A percentile compares a stretch with the other conserved stretches of the same genome.
phyloP scores from a whole-genome alignment of 768 basidiomycete species.

The Tulasnella sp. region DNA sequence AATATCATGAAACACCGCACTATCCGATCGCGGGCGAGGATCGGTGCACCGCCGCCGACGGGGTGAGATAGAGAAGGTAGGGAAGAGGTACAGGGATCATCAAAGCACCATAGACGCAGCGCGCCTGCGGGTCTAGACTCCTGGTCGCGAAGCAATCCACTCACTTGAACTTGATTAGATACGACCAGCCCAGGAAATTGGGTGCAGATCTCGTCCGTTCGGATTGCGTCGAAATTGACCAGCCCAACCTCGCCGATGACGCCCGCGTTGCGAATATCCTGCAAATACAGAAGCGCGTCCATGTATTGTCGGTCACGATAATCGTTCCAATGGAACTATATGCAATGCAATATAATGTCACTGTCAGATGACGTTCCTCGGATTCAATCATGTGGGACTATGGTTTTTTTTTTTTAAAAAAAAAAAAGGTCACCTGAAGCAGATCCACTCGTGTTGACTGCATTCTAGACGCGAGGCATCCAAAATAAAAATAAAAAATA shows the following conservation, averaged over 20 bases:
- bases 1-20: no score
- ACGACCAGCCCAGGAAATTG: slow-evolving; percentile 56
- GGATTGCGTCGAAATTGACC: slow-evolving; percentile 68
- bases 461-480: neutral
- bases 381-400: neutral
- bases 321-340: slow-evolving; percentile 74
- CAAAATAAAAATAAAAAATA: no score
- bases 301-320: slow-evolving; percentile 41
- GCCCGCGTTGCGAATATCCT: slow-evolving; percentile 45
- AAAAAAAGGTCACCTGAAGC: slow-evolving; percentile 45
- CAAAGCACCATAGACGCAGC: no score
- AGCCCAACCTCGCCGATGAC: slow-evolving; percentile 54
- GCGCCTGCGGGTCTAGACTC: no score
- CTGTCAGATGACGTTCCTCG: neutral
- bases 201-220: slow-evolving; percentile 71
- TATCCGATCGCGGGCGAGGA: no score
- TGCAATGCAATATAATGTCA: no score
- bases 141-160: no score
- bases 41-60: no score
- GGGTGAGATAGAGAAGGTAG: no score
- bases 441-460: slow-evolving; percentile 39
- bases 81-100: no score
- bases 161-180: slow-evolving; percentile 75
- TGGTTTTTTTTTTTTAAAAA: neutral
- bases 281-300: slow-evolving; percentile 39